A percentile compares a stretch with the other conserved stretches of the same genome.
phyloP scores from a whole-genome alignment of 164 flowering plant genomes.

The Annona squamosa region DNA sequence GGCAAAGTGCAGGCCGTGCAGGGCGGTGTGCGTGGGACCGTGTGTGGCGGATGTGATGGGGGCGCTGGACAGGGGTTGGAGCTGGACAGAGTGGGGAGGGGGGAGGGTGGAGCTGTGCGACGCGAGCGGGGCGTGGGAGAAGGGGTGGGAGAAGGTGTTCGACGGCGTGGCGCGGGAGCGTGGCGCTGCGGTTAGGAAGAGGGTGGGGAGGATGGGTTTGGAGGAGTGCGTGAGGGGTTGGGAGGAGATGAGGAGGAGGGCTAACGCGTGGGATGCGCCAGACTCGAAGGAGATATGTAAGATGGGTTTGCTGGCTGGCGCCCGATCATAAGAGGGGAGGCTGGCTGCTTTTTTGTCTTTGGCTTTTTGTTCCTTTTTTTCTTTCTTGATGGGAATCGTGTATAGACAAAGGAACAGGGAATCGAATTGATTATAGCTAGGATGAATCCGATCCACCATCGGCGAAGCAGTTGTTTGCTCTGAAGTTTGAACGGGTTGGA shows the following conservation, averaged over 20 bases:
- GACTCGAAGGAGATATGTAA: slow-evolving; percentile 48
- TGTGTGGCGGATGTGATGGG: slow-evolving; percentile 59
- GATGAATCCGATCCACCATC: too few relatives aligned
- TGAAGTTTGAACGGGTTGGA: too few relatives aligned
- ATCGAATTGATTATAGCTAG: too few relatives aligned
- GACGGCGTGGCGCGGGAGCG: slow-evolving; percentile 49
- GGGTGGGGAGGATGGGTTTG: slow-evolving; percentile 27
- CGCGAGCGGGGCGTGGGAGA: slow-evolving; percentile 67
- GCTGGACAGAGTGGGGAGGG: slow-evolving; percentile 74
- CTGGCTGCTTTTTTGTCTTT: neutral
- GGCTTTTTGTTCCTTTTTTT: too few relatives aligned
- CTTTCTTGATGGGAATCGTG: too few relatives aligned
- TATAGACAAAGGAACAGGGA: too few relatives aligned
- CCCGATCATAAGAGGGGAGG: neutral
- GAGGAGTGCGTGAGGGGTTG: slow-evolving; percentile 50
- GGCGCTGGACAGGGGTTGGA: slow-evolving; percentile 46
- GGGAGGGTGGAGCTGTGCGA: slow-evolving; percentile 63
- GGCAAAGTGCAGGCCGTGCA: slow-evolving; percentile 90
- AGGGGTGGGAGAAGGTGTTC: slow-evolving; percentile 67
- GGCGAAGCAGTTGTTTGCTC: too few relatives aligned
- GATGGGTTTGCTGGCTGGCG: neutral
- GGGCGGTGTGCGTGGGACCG: slow-evolving; percentile 41
- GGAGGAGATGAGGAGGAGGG: slow-evolving; percentile 38
- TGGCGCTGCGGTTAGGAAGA: slow-evolving; percentile 37
- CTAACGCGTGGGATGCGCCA: slow-evolving; percentile 62